Percentiles rank a stretch among this genome's conserved stretches.
phyloP scores from a whole-genome alignment of 352 stramenopile genomes.

The Phytophthora sansomeana region DNA sequence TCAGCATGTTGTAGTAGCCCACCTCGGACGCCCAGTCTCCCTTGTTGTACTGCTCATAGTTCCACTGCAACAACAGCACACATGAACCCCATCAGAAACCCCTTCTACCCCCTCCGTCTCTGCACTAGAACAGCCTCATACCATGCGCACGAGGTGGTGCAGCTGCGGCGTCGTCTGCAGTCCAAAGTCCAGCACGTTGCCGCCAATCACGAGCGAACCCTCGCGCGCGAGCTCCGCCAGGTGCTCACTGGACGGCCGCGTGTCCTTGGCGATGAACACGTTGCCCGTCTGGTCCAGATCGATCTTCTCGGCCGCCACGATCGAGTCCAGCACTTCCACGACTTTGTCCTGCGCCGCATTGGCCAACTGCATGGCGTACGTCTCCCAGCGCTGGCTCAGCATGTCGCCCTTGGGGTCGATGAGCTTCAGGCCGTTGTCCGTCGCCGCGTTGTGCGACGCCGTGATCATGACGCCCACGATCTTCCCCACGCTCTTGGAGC shows the following conservation, averaged over 20 bases:
- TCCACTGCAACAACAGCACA: slow-evolving; percentile 59
- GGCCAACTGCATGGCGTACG: slow-evolving; percentile 82
- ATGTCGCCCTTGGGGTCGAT: slow-evolving; percentile 95
- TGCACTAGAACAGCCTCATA: slow-evolving; percentile 28
- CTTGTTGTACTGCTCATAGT: slow-evolving; percentile 91
- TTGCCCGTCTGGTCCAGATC: slow-evolving; percentile 85
- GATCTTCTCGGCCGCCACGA: slow-evolving; percentile 82
- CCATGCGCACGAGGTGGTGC: slow-evolving; percentile 97
- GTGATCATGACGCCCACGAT: slow-evolving; percentile 95
- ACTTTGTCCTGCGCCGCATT: slow-evolving; percentile 87
- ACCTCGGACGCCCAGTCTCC: slow-evolving; percentile 90
- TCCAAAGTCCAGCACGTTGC: slow-evolving; percentile 95
- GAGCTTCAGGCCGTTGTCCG: slow-evolving; percentile 96
- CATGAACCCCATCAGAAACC: background rate
- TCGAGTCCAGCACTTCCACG: slow-evolving; percentile 79
- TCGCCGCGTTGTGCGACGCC: slow-evolving; percentile 92
- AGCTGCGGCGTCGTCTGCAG: slow-evolving; percentile 97
- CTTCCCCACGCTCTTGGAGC: slow-evolving; percentile 81
- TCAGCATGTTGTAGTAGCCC: slow-evolving; percentile 97
- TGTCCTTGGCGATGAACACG: slow-evolving; percentile 94
- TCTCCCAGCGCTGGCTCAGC: slow-evolving; percentile 92
- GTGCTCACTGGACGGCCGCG: slow-evolving; percentile 84
- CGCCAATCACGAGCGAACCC: slow-evolving; percentile 89
- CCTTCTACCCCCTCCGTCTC: background rate
- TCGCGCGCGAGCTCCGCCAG: slow-evolving; percentile 90